A percentile compares a stretch with the other conserved stretches of the same genome.
These are phyloP conservation scores for Urtica urens DNA, from an alignment of 306 rosid genomes.

Conservation along the genomic window DNA sequence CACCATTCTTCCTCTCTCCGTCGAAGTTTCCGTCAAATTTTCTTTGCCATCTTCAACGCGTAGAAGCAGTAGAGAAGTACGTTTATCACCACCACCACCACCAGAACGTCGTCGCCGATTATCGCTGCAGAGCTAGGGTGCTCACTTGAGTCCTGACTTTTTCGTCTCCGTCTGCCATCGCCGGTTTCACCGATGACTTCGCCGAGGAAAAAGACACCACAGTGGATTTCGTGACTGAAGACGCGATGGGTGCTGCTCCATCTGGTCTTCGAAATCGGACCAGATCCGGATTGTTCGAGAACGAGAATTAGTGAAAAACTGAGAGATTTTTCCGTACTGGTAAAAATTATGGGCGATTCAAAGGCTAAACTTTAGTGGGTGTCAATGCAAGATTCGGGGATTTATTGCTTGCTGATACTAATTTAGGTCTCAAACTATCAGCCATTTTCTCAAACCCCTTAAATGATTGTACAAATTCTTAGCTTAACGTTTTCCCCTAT, in stretches of 20 bases:
- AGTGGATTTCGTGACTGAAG: conserved; percentile 26
- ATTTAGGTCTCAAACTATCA: conserved; percentile 24
- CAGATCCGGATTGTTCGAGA: conserved; percentile 34
- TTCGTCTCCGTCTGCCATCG: conserved; percentile 1
- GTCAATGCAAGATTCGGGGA: conserved; percentile 67
- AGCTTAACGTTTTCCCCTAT: conserved; percentile 33
- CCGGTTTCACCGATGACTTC: conserved; percentile 6
- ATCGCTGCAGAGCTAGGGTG: conserved; percentile 42
- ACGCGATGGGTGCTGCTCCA: conserved; percentile 31
- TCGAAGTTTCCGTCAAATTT: conserved; percentile 39
- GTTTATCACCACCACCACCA: conserved; percentile 41
- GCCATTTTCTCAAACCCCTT: conserved; percentile 43
- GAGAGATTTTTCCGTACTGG: conserved; percentile 50
- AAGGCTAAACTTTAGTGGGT: conserved; percentile 30
- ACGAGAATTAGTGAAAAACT: conserved; percentile 40
- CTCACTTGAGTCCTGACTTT: conserved; percentile 25
- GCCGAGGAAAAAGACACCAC: conserved; percentile 58
- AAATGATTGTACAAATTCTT: conserved; percentile 52
- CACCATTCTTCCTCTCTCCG: conserved; percentile 50
- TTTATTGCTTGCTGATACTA: conserved; percentile 30
- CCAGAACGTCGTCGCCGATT: conserved; percentile 44
- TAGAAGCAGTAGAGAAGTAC: conserved; percentile 61
- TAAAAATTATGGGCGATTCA: no score
- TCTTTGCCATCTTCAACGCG: conserved; percentile 24
- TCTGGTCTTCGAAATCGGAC: conserved; percentile 30